Conservation (phyloP, 169 alveolate genomes). For the Theileria annulata region DNA sequence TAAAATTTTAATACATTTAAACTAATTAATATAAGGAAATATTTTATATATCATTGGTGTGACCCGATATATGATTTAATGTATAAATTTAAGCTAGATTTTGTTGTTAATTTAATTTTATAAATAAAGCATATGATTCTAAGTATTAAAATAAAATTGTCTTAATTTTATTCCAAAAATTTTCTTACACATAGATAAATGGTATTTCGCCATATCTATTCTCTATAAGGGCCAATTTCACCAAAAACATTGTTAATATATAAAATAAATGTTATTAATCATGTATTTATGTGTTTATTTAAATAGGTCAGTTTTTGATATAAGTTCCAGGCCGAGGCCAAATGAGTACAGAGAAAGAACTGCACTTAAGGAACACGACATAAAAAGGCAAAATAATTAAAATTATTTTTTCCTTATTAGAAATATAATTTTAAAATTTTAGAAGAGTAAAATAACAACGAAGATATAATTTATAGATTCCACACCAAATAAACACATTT, state of each 20-base stretch:
- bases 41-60: background rate
- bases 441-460: background rate
- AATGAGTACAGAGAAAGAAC: constrained; percentile 13
- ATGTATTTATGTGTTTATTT: background rate
- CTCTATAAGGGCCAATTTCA: background rate
- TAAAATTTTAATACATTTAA: background rate
- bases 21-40: background rate
- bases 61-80: background rate
- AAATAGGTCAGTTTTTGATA: background rate
- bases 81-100: background rate
- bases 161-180: too few species aligned
- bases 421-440: background rate
- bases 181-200: background rate
- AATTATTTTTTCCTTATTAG: background rate
- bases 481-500: background rate
- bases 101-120: background rate
- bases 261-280: background rate
- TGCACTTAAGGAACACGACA: background rate
- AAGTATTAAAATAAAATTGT: too few species aligned
- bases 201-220: background rate
- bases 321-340: background rate
- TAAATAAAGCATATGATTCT: background rate
- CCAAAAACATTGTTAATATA: background rate
- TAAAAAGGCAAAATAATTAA: background rate
- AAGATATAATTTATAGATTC: background rate